Conservation (phyloP, 805 yeast species). For the Lipomyces chichibuensis region DNA sequence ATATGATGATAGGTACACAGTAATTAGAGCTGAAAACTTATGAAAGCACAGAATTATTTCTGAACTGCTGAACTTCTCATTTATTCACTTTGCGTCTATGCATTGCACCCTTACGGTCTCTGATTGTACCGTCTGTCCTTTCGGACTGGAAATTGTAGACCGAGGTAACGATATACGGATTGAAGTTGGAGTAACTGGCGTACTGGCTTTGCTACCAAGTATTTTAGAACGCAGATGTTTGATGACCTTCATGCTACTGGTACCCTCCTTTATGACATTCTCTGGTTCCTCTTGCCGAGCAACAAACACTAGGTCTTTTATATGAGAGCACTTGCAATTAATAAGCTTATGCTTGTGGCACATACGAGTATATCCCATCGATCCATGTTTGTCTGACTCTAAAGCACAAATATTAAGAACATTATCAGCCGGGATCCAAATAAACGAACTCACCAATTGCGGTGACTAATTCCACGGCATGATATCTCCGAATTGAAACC, state of each 20-base stretch:
- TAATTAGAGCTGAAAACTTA: neutral
- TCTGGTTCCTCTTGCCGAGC: neutral
- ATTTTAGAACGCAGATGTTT: neutral
- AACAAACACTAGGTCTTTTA: neutral
- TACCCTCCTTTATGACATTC: neutral
- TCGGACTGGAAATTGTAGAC: neutral
- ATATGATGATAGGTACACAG: neutral
- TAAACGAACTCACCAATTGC: neutral
- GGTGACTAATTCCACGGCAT: neutral
- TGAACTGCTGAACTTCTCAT: neutral
- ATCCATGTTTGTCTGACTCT: neutral
- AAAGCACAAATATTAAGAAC: neutral
- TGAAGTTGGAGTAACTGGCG: neutral
- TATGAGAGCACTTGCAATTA: neutral
- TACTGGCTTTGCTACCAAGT: neutral
- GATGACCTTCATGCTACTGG: neutral
- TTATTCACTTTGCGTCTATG: neutral
- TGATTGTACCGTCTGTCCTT: neutral
- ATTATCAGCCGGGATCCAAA: neutral
- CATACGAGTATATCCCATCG: neutral
- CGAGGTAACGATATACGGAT: neutral
- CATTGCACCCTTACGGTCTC: neutral
- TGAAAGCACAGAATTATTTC: neutral
- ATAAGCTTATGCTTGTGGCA: neutral
- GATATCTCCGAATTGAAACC: neutral